These are phyloP conservation scores for Tulasnella sp. DNA, from an alignment of 768 basidiomycete species.

Conservation along the genomic window DNA sequence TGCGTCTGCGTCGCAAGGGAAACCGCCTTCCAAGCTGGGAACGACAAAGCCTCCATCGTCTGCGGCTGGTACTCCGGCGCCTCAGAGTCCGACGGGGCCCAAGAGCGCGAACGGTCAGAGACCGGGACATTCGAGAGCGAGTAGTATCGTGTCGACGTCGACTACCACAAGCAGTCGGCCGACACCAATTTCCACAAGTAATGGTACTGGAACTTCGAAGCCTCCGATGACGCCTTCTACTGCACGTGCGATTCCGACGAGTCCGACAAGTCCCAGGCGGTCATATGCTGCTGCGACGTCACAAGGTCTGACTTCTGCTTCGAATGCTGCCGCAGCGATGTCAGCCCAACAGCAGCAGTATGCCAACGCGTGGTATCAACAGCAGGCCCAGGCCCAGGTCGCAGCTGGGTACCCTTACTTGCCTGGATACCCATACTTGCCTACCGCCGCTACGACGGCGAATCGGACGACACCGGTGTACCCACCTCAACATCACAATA, in stretches of 20 bases:
- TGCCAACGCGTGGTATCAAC: neutral
- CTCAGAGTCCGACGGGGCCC: too few species aligned
- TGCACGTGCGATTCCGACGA: neutral
- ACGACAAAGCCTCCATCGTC: neutral
- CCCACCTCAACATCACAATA: neutral
- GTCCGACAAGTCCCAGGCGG: neutral
- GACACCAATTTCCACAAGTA: neutral
- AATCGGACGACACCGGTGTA: slow-evolving; percentile 5
- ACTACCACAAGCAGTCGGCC: too few species aligned
- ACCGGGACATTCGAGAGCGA: too few species aligned
- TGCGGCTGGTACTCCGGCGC: neutral
- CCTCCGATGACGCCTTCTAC: neutral
- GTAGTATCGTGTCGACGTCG: too few species aligned
- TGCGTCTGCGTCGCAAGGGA: neutral
- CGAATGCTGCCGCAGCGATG: neutral
- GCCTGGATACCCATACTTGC: slow-evolving; percentile 10
- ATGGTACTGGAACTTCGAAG: neutral
- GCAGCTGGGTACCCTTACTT: slow-evolving; percentile 8
- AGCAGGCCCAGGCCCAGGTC: slow-evolving; percentile 7
- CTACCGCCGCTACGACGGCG: neutral
- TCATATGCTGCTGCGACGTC: neutral
- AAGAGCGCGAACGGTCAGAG: too few species aligned
- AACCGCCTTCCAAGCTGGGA: neutral
- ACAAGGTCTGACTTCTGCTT: neutral
- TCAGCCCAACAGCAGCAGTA: neutral